A percentile compares a stretch with the other conserved stretches of the same genome.
Conservation (phyloP, 176 grass and related monocot genomes). For the Eremochloa ophiuroides region DNA sequence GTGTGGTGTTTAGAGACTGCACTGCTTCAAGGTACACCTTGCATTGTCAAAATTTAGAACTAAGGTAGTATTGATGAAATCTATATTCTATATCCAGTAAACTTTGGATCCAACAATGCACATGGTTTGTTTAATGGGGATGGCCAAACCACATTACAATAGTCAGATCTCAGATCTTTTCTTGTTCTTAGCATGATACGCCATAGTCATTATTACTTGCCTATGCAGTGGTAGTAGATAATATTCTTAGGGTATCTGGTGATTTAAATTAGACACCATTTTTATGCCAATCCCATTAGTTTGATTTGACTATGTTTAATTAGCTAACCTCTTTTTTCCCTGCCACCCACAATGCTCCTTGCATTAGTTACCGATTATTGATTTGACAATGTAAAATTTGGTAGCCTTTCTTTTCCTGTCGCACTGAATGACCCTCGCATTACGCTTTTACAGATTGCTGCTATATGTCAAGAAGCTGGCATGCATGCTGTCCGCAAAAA, state of each 20-base stretch:
- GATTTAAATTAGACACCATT: background rate
- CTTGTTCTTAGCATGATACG: background rate
- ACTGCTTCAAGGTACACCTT: background rate
- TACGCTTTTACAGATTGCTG: constrained; percentile 53
- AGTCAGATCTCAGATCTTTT: background rate
- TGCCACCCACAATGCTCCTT: background rate
- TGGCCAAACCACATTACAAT: background rate
- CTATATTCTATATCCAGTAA: background rate
- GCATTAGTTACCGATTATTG: background rate
- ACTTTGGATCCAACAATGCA: background rate
- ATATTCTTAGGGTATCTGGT: background rate
- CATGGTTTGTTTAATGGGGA: background rate
- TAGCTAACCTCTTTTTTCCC: background rate
- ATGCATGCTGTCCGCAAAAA: constrained; percentile 99
- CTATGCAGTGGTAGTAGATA: background rate
- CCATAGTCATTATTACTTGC: background rate
- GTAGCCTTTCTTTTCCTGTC: background rate
- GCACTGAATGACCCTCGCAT: background rate
- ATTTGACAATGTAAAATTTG: background rate
- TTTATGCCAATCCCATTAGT: background rate
- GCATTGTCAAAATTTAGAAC: background rate
- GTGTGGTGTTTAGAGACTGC: background rate
- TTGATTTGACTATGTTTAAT: background rate
- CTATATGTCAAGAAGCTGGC: constrained; percentile 96
- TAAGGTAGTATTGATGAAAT: background rate